phyloP scores from a whole-genome alignment of 306 rosid genomes.

The Castanea sativa region DNA sequence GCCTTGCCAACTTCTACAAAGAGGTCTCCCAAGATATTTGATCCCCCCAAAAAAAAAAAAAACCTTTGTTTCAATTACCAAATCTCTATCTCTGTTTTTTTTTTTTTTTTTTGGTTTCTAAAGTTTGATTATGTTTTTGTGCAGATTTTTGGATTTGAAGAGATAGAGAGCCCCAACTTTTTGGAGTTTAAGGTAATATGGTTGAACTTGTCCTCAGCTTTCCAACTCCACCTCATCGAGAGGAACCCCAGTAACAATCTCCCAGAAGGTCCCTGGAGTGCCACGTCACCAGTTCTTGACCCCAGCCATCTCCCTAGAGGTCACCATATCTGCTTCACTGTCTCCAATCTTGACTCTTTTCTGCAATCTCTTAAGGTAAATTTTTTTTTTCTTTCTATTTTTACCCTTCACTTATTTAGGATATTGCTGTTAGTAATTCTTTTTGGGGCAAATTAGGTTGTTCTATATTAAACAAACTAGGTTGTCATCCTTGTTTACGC shows the following conservation, averaged over 20 bases:
- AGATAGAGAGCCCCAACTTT: conserved; percentile 61
- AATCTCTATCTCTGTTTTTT: background rate
- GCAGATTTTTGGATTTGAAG: conserved; percentile 77
- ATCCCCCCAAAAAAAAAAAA: background rate
- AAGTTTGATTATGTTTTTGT: background rate
- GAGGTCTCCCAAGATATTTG: conserved; percentile 27
- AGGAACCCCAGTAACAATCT: conserved; percentile 59
- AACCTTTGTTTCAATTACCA: background rate
- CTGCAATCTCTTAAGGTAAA: conserved; percentile 55
- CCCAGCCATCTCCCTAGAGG: conserved; percentile 78
- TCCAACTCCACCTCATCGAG: conserved; percentile 63
- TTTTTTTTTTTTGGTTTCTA: background rate
- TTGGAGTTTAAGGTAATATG: conserved; percentile 69
- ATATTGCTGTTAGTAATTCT: no score
- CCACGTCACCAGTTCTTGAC: conserved; percentile 59
- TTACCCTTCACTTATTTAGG: no score
- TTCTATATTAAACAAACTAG: no score
- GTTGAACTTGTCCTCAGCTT: conserved; percentile 49
- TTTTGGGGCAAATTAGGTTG: no score
- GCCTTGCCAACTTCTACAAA: conserved; percentile 77
- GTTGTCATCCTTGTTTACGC: no score
- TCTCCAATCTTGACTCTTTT: conserved; percentile 60
- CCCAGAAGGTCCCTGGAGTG: conserved; percentile 80
- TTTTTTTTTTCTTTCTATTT: background rate
- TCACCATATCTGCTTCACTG: conserved; percentile 85